These are phyloP conservation scores for Acacia acuminata DNA, from an alignment of 306 rosid species.

Conservation along the genomic window DNA sequence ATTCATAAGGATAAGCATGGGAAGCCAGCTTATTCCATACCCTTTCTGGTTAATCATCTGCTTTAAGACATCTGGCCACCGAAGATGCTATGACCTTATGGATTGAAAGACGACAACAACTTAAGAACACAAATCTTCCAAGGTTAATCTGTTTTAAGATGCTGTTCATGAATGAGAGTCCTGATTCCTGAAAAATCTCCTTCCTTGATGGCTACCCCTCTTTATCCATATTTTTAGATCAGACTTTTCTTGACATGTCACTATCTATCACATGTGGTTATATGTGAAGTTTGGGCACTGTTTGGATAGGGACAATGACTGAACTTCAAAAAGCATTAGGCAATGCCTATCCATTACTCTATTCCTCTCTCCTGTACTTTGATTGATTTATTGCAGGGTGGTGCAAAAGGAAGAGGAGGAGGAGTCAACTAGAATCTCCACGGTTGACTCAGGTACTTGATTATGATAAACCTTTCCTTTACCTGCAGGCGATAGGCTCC, in stretches of 20 bases:
- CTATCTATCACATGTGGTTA: not conserved
- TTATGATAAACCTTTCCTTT: constrained; percentile 30
- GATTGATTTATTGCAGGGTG: constrained; percentile 22
- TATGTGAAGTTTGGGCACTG: not conserved
- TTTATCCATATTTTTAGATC: not conserved
- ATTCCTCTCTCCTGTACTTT: not conserved
- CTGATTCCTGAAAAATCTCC: constrained; percentile 3
- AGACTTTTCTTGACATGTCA: constrained; percentile 5
- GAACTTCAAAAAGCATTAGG: constrained; percentile 31
- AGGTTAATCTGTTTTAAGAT: not conserved
- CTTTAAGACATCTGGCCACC: not conserved
- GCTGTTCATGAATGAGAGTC: constrained; percentile 5
- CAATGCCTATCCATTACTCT: not conserved
- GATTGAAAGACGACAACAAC: not conserved
- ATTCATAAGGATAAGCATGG: not conserved
- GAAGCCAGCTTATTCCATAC: not conserved
- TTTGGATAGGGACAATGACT: constrained; percentile 46
- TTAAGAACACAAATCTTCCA: not conserved
- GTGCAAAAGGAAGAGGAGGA: constrained; percentile 18
- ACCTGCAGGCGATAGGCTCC: not conserved
- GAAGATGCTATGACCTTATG: not conserved
- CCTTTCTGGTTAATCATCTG: not conserved
- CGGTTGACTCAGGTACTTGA: constrained; percentile 40
- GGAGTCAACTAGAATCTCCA: not conserved
- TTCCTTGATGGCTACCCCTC: constrained; percentile 23